Evolutionary conservation across 345 rosid species (phyloP).

Genomic region (Gynandropsis gynandra): DNA sequence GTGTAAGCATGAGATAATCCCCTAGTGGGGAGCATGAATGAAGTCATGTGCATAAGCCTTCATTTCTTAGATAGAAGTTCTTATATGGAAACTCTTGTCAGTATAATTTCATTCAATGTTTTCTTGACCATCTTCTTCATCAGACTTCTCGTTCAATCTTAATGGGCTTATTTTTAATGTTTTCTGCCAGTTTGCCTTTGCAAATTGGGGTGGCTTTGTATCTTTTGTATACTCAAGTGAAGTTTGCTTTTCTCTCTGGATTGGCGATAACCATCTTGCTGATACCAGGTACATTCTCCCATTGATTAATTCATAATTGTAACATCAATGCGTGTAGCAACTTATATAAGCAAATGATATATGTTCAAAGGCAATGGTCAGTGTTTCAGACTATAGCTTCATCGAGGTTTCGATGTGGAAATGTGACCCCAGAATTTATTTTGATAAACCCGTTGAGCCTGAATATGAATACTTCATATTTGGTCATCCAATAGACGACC

Average conservation of each 20-base stretch:
- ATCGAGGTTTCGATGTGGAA: no score
- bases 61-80: no score
- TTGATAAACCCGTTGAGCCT: no score
- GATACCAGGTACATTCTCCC: conserved; percentile 58
- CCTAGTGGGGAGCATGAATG: neutral
- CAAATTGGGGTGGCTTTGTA: conserved; percentile 85
- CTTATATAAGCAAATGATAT: no score
- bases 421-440: no score
- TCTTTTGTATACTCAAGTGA: conserved; percentile 82
- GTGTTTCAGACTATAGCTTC: no score
- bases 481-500: no score
- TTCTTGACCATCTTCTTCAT: neutral
- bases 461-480: no score
- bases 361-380: no score
- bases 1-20: no score
- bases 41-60: neutral
- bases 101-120: neutral
- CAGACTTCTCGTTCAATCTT: neutral
- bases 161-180: neutral
- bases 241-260: conserved; percentile 82
- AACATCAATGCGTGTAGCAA: no score
- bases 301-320: no score
- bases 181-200: conserved; percentile 71
- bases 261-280: conserved; percentile 67
- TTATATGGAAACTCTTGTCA: neutral